These are phyloP conservation scores for Phytopythium cucurbitacearum DNA, from an alignment of 352 stramenopile species.

Conservation along the genomic window DNA sequence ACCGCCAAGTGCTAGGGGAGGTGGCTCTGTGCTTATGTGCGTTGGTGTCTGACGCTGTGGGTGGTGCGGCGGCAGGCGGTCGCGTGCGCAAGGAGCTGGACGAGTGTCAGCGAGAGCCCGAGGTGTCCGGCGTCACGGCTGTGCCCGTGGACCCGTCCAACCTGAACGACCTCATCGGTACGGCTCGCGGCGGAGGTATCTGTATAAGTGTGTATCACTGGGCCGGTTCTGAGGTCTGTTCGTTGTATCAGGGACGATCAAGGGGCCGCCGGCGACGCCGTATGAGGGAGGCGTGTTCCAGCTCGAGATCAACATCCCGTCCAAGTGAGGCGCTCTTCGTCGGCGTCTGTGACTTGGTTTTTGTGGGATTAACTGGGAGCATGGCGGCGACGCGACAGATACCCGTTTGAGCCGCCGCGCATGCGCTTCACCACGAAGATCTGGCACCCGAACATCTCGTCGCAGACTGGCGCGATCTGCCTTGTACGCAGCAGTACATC, in stretches of 20 bases:
- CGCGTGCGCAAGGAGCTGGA: conserved; percentile 86
- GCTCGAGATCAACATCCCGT: conserved; percentile 94
- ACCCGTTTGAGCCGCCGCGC: conserved; percentile 96
- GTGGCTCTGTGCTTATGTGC: not conserved
- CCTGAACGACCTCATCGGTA: conserved; percentile 28
- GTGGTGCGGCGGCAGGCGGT: conserved; percentile 20
- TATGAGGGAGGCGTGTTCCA: conserved; percentile 87
- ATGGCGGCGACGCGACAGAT: conserved; percentile 18
- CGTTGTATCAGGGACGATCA: conserved; percentile 41
- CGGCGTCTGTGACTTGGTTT: not conserved
- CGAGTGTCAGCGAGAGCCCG: conserved; percentile 81
- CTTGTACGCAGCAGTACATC: conserved; percentile 39
- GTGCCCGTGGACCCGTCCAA: conserved; percentile 24
- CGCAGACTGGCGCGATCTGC: conserved; percentile 96
- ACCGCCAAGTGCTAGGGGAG: not conserved
- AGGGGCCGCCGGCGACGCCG: conserved; percentile 74
- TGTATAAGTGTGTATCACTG: not conserved
- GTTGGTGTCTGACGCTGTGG: not conserved
- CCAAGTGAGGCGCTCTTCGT: conserved; percentile 54
- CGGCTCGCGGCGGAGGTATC: not conserved
- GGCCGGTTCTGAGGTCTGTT: not conserved
- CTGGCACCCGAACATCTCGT: conserved; percentile 98
- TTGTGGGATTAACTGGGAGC: not conserved
- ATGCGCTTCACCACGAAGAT: conserved; percentile 93
- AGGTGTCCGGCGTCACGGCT: conserved; percentile 77